phyloP scores from a whole-genome alignment of 768 basidiomycete genomes.

The Peribolospora baueri region DNA sequence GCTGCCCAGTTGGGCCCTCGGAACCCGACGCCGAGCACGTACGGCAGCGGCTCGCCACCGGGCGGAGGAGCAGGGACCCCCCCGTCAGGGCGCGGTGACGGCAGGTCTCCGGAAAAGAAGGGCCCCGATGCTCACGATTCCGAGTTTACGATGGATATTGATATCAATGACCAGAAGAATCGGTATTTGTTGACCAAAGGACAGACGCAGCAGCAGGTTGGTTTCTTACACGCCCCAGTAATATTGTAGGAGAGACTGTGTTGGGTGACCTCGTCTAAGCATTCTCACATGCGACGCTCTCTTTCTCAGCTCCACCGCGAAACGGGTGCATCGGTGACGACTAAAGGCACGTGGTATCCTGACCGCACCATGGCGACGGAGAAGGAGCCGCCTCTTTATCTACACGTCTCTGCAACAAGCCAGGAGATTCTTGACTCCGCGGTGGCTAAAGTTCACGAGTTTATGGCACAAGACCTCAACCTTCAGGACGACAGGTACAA shows the following conservation, averaged over 20 bases:
- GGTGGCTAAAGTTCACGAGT: conserved; percentile 19
- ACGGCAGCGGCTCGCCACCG: too few species aligned
- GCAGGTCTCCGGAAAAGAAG: too few species aligned
- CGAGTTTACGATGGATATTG: conserved; percentile 71
- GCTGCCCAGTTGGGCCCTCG: too few species aligned
- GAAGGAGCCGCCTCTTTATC: conserved; percentile 75
- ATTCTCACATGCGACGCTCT: background rate
- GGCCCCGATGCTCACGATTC: conserved; percentile 5
- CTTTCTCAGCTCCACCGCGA: conserved; percentile 54
- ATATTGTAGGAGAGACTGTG: too few species aligned
- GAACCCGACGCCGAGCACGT: too few species aligned
- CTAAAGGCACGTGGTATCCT: conserved; percentile 89
- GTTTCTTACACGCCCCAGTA: conserved; percentile 2
- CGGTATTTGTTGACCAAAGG: conserved; percentile 85
- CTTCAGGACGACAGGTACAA: conserved; percentile 28
- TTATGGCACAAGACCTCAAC: conserved; percentile 28
- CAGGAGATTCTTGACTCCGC: conserved; percentile 21
- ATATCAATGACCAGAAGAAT: conserved; percentile 90
- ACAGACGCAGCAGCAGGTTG: conserved; percentile 67
- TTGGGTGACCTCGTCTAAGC: background rate
- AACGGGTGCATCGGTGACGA: conserved; percentile 74
- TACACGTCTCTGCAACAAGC: conserved; percentile 55
- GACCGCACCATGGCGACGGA: conserved; percentile 75
- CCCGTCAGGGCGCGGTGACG: too few species aligned
- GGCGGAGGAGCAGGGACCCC: too few species aligned